Evolutionary conservation across 805 yeast genomes (phyloP).

Genomic region (Cyberlindnera japonica): DNA sequence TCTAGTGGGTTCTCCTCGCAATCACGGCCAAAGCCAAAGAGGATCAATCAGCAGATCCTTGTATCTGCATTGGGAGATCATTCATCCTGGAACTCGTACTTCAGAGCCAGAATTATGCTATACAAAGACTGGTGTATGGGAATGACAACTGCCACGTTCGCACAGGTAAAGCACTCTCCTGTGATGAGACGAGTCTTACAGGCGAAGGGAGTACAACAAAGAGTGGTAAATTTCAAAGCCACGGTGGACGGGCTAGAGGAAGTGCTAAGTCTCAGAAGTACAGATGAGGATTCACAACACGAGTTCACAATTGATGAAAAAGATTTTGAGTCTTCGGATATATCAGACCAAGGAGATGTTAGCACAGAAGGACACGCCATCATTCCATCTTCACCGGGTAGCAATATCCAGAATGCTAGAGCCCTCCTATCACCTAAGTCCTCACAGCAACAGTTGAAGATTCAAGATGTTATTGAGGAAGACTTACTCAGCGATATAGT

Average conservation of each 20-base stretch:
- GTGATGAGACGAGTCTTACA: constrained; percentile 14
- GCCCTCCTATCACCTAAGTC: constrained; percentile 15
- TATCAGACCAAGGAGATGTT: constrained; percentile 3
- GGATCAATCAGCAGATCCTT: constrained; percentile 21
- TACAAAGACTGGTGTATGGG: constrained; percentile 23
- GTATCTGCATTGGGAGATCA: constrained; percentile 22
- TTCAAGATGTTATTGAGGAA: neutral
- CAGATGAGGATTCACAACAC: neutral
- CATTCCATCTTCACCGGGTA: constrained; percentile 16
- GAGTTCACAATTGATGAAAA: constrained; percentile 18
- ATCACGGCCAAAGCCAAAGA: constrained; percentile 9
- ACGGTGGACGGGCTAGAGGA: constrained; percentile 8
- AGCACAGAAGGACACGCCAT: neutral
- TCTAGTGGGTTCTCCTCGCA: constrained; percentile 5
- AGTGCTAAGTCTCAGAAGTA: neutral
- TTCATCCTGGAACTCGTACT: constrained; percentile 17
- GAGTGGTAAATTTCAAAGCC: constrained; percentile 13
- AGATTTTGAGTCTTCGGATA: constrained; percentile 14
- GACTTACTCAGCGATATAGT: constrained; percentile 1
- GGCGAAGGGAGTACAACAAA: constrained; percentile 8
- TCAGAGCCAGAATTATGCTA: constrained; percentile 21
- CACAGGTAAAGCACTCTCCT: constrained; percentile 19
- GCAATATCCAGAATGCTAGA: constrained; percentile 17
- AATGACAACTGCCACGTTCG: constrained; percentile 14
- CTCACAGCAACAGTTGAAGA: neutral